Conservation (phyloP, 441 rosid genomes). For the Daphne laureola region DNA sequence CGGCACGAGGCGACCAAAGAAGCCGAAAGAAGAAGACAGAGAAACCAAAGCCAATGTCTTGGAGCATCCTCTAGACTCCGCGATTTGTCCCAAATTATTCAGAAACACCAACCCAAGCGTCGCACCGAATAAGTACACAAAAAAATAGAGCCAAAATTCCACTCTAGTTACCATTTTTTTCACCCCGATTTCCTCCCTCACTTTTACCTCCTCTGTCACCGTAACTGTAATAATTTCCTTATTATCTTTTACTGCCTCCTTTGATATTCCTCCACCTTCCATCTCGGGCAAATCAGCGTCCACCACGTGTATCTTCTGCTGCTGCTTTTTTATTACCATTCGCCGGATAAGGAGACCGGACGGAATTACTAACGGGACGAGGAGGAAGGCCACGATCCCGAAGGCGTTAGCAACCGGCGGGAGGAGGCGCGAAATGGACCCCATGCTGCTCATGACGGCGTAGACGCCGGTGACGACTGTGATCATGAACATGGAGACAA, state of each 20-base stretch:
- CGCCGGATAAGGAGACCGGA: conserved; percentile 20
- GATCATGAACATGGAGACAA: conserved; percentile 36
- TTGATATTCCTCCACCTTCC: conserved; percentile 16
- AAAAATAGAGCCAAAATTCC: conserved; percentile 72
- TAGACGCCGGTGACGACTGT: conserved; percentile 61
- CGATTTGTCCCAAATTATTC: conserved; percentile 86
- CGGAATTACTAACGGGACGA: conserved; percentile 50
- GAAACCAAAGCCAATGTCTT: conserved; percentile 58
- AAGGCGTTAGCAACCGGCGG: conserved; percentile 29
- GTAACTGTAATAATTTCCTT: conserved; percentile 1
- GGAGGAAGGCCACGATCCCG: conserved; percentile 37
- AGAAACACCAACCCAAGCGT: conserved; percentile 69
- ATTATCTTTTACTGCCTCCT: background rate
- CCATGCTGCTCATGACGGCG: conserved; percentile 50
- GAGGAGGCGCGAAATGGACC: conserved; percentile 13
- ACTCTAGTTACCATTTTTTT: conserved; percentile 41
- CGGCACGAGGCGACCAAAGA: conserved; percentile 88
- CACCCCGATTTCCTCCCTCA: conserved; percentile 60
- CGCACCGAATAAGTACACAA: conserved; percentile 56
- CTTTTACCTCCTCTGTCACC: conserved; percentile 9
- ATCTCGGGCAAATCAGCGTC: conserved; percentile 9
- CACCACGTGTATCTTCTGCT: conserved; percentile 26
- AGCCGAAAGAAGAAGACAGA: conserved; percentile 70
- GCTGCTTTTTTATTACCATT: conserved; percentile 15
- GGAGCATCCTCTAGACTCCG: conserved; percentile 62